A percentile compares a stretch with the other conserved stretches of the same genome.
Conservation (phyloP, 2,329 filamentous ascomycete genomes). For the Colletotrichum sp. region DNA sequence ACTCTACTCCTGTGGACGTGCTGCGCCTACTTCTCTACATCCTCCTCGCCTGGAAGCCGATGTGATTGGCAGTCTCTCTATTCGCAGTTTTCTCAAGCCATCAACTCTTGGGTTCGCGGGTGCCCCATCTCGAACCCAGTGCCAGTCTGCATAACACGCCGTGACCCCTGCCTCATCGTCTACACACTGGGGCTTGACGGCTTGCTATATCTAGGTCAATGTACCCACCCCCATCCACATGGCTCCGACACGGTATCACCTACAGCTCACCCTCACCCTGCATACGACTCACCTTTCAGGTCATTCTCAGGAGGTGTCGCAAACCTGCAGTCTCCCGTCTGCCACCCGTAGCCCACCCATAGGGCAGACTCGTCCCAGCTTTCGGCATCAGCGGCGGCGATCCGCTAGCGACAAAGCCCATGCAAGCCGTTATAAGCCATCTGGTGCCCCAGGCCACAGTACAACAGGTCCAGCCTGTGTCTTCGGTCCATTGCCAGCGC, state of each 20-base stretch:
- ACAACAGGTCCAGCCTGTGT: conserved; percentile 36
- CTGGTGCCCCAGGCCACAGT: conserved; percentile 36
- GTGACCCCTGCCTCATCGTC: neutral
- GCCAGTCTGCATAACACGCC: neutral
- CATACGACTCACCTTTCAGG: conserved; percentile 1
- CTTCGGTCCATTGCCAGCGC: conserved; percentile 42
- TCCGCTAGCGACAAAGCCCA: conserved; percentile 32
- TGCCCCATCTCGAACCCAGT: neutral
- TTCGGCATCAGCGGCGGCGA: conserved; percentile 27
- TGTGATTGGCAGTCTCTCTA: neutral
- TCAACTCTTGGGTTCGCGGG: neutral
- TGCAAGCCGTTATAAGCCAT: conserved; percentile 40
- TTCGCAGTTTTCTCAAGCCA: neutral
- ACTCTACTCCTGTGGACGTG: neutral
- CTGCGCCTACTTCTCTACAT: neutral
- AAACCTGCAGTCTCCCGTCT: conserved; percentile 19
- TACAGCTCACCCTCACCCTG: neutral
- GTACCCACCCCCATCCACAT: conserved; percentile 4
- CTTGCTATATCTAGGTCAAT: conserved; percentile 14
- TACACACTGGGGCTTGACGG: neutral
- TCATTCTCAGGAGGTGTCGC: conserved; percentile 19
- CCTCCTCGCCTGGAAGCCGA: conserved; percentile 1
- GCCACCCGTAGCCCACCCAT: conserved; percentile 5
- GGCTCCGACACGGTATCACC: conserved; percentile 7
- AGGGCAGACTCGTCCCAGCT: conserved; percentile 9